Base-by-base conservation (phyloP, 2,329 filamentous ascomycete species). In the Diaporthe vaccinii region DNA sequence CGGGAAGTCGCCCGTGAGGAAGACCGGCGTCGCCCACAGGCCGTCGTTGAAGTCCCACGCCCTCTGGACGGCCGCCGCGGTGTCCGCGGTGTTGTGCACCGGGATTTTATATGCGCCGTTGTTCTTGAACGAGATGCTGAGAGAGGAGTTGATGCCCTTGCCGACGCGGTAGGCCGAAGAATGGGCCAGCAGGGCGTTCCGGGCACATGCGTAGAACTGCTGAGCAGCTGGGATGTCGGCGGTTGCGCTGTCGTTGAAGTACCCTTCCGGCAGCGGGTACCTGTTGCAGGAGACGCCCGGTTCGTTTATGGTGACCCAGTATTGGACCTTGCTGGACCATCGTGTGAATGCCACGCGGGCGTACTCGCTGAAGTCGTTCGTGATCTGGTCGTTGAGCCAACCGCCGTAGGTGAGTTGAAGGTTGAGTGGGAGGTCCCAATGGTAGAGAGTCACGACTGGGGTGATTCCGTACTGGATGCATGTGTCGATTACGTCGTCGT, bases 21-120 rank as follows among this genome's bases (percentile, higher is more conserved):
- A 73, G 9, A 34, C 12, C 5, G 70, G 58, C 0, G 70, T 73
- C 34, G 70, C 70, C 70, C 70, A 73, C 17, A 73, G 34, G 46
- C 70, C 70, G 10, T 73, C 70, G 46, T 55, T 73, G 70, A 73
- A 73, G 25, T 73, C 70, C 46, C 61, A 73, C 12, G 70, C 70
- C 57, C 70, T 62, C 36, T 73, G 58, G 25, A 73, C 70, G 3
- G 70, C 70, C 2, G 58, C 46, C 3, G 70, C 70, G 1, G 70
- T 65, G 2, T 73, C 70, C 2, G 46, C 20, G 3, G 34, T 34
- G 34, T 73, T 9, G 49, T 73, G 58, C 10, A 73, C 46, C 7
- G 70, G 70, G 25, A 73, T 65, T 36, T 73, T 73, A 36, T 73
- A 73, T 4, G 28, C 70, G 36, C 70, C 70, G 1, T 73, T 73